Base-by-base conservation (phyloP, 2,329 filamentous ascomycete species). In the Chaetothyriales sp. region DNA sequence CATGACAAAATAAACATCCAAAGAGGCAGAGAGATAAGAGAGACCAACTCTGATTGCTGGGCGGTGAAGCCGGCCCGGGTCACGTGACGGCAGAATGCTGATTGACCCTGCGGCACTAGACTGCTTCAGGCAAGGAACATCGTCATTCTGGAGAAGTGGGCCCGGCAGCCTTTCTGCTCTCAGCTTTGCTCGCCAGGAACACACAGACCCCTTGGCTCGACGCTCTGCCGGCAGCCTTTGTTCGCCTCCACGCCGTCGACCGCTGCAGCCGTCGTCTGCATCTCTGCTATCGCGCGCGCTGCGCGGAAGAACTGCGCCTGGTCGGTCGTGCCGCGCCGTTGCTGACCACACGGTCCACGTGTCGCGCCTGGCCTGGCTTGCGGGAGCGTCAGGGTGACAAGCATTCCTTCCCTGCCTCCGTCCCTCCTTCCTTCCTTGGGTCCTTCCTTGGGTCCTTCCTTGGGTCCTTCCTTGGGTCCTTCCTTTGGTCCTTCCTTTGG, bases 351-450 rank as follows among this genome's bases (percentile, higher is more conserved):
- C 44, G 19, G 22, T n/a, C 20, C 46, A 48, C 46, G 46, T 48
- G 46, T 48, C 45, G 50, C 19, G 46, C 25, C 20, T 18, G 7
- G 20, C 18, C n/a, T 19, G 7, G 15, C 40, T 7, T 48, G n/a
- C n/a, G n/a, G n/a, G n/a, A n/a, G n/a, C n/a, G n/a, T n/a, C 6
- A 44, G 47, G 10, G 22, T 18, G 33, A 44, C 49, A 54, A 40
- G 46, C 9, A 50, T 44, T 25, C 9, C 47, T 44, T 51, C 47
- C 22, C 6, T 25, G 3, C 22, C 6, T 25, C 22, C 3, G 3
- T 25, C 22, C 6, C 6, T 25, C 22, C 22, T 25, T 25, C 6
- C 22, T 25, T 25, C 22, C 22, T 25, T n/a, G n/a, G n/a, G n/a
- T 25, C 22, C 22, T 25, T 25, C 6, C 22, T 25, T 25, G 3